phyloP scores from a whole-genome alignment of 345 rosid species.

The Limnanthes douglasii region DNA sequence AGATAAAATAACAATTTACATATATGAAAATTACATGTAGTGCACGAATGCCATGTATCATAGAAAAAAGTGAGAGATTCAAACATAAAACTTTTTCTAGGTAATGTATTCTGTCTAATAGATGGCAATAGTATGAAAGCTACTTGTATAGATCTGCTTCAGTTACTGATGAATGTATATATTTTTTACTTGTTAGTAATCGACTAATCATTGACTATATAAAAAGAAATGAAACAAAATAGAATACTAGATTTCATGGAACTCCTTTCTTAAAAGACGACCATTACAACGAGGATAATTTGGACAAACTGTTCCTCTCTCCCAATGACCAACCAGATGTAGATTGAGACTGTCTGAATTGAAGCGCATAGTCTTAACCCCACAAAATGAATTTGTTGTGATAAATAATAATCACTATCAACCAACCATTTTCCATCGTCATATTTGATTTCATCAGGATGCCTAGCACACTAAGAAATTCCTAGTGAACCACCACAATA shows the following conservation, averaged over 20 bases:
- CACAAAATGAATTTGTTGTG: conserved; percentile 98
- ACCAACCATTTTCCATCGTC: conserved; percentile 88
- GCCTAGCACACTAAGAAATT: conserved; percentile 86
- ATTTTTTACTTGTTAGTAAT: no score
- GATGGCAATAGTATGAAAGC: conserved; percentile 66
- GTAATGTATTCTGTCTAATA: conserved; percentile 52
- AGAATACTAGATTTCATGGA: no score
- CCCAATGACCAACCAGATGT: conserved; percentile 64
- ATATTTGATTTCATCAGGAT: conserved; percentile 92
- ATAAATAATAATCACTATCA: conserved; percentile 88
- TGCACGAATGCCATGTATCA: neutral
- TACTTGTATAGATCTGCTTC: conserved; percentile 93
- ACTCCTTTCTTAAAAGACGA: no score
- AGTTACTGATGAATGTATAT: no score
- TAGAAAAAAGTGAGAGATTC: neutral
- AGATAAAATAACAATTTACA: no score
- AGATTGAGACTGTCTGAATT: conserved; percentile 61
- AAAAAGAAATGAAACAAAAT: no score
- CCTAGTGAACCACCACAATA: conserved; percentile 50
- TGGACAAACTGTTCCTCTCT: conserved; percentile 94
- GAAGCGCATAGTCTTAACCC: conserved; percentile 89
- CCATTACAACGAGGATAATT: conserved; percentile 71
- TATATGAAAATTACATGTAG: no score
- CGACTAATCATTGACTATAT: no score
- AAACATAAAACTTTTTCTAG: conserved; percentile 46